Conservation (phyloP, 441 rosid genomes). For the Pelargonium cotyledonis region DNA sequence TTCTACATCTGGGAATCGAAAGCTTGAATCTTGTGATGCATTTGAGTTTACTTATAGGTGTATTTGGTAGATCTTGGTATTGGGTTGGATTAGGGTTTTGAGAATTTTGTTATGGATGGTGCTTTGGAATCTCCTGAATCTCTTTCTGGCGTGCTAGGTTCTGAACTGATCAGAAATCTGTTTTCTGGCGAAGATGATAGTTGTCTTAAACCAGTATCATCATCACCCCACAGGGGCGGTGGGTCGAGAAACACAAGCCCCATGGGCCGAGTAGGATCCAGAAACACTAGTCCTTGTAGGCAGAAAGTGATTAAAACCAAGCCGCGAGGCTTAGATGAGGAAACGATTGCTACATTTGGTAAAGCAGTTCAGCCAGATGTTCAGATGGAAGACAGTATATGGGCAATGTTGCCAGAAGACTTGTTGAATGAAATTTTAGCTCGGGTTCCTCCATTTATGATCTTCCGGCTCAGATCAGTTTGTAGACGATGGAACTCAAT, state of each 20-base stretch:
- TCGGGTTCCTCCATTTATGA: slow-evolving; percentile 87
- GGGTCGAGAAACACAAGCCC: slow-evolving; percentile 78
- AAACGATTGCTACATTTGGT: slow-evolving; percentile 70
- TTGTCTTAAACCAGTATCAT: slow-evolving; percentile 53
- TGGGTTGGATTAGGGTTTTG: slow-evolving; percentile 22
- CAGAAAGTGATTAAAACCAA: slow-evolving; percentile 80
- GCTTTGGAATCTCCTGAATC: slow-evolving; percentile 37
- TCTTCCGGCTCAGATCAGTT: slow-evolving; percentile 82
- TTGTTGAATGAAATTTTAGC: slow-evolving; percentile 78
- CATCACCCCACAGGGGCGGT: slow-evolving; percentile 39
- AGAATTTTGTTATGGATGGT: slow-evolving; percentile 32
- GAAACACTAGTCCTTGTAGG: slow-evolving; percentile 80
- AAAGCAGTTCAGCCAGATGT: slow-evolving; percentile 60
- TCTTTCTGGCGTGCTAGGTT: slow-evolving; percentile 24
- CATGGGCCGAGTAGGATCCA: slow-evolving; percentile 57
- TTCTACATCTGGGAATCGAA: slow-evolving; percentile 13
- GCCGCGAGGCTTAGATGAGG: slow-evolving; percentile 92
- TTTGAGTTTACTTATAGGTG: slow-evolving; percentile 11
- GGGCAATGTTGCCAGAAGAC: slow-evolving; percentile 98
- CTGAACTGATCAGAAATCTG: slow-evolving; percentile 27
- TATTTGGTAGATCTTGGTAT: slow-evolving; percentile 2
- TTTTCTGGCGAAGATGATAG: slow-evolving; percentile 34
- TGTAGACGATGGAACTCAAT: slow-evolving; percentile 89
- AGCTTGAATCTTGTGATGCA: slow-evolving; percentile 17
- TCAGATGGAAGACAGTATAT: slow-evolving; percentile 82